A percentile compares a stretch with the other conserved stretches of the same genome.
Evolutionary conservation across 83 land plant species (phyloP).

Genomic region (Picea mariana): DNA sequence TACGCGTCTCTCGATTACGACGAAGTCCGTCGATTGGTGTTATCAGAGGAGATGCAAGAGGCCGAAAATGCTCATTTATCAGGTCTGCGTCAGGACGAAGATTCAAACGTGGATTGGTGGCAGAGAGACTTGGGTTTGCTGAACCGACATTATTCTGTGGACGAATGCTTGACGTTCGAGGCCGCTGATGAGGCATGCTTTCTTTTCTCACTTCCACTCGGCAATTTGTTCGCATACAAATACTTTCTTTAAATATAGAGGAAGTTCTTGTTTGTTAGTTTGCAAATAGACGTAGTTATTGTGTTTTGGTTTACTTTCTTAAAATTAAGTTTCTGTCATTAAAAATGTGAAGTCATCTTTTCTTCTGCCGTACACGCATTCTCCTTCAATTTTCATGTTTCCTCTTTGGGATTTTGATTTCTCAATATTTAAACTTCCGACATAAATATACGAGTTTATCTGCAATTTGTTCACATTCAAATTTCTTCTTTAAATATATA

Average conservation of each 20-base stretch:
- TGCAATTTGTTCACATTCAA: too few relatives aligned
- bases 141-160: neutral
- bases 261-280: neutral
- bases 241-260: neutral
- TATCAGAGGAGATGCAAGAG: neutral
- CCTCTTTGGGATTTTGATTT: too few relatives aligned
- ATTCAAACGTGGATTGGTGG: neutral
- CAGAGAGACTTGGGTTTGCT: too few relatives aligned
- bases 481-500: too few relatives aligned
- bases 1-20: slow-evolving; percentile 17
- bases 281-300: neutral
- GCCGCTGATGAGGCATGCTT: slow-evolving; percentile 11
- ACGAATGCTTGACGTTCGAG: slow-evolving; percentile 17
- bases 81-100: neutral
- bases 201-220: neutral
- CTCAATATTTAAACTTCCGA: too few relatives aligned
- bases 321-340: neutral
- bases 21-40: neutral
- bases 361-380: neutral
- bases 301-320: neutral
- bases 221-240: neutral
- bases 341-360: neutral
- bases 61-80: neutral
- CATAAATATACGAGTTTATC: too few relatives aligned
- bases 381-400: too few relatives aligned